Evolutionary conservation across 2,329 filamentous ascomycete species (phyloP), one percentile per base, ranked within the genome.

Genomic region (Berkeleyomyces rouxiae): DNA sequence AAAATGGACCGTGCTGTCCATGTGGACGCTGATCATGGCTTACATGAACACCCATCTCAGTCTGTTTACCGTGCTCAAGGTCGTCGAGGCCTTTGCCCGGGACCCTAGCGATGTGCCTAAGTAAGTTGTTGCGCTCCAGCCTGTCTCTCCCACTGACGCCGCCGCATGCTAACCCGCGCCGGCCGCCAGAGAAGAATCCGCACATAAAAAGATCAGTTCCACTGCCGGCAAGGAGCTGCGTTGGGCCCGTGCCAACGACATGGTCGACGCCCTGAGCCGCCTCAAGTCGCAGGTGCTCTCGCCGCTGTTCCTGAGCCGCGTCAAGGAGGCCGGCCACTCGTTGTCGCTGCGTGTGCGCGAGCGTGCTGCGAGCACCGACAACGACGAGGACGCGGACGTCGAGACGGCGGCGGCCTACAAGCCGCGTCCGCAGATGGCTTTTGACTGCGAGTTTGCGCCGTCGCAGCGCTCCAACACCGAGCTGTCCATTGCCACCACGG

Each of bases 181-280:
- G n/a, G 7, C 13, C 44, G 64, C 23, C 63, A 81, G 79, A 44
- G 78, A 78, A 67, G 80, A 82, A 67, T 82, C 81, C 37, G 80
- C 78, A 42, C 80, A 81, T 68, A 83, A 83, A 71, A 81, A 78
- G 31, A 76, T 83, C 66, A 78, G 79, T 61, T 72, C 74, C 6
- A 76, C 82, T 65, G 75, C 83, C 40, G 80, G 82, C 66, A 81
- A 83, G 65, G 79, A 84, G 44, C 79, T 80, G 39, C 75, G 81
- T 68, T 82, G 80, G 75, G 63, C 63, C 6, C 63, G 63, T 4
- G 53, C 63, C 10, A 58, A 44, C 39, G 53, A 61, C 31, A 37
- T 64, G 16, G 42, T n/a, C 36, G 55, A 61, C 33, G 49, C 59
- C 39, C 31, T 64, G 3, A 36, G 43, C 7, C 43, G 63, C 23